Conservation (phyloP, 2,329 filamentous ascomycete genomes). For the Thelonectria blattea region DNA sequence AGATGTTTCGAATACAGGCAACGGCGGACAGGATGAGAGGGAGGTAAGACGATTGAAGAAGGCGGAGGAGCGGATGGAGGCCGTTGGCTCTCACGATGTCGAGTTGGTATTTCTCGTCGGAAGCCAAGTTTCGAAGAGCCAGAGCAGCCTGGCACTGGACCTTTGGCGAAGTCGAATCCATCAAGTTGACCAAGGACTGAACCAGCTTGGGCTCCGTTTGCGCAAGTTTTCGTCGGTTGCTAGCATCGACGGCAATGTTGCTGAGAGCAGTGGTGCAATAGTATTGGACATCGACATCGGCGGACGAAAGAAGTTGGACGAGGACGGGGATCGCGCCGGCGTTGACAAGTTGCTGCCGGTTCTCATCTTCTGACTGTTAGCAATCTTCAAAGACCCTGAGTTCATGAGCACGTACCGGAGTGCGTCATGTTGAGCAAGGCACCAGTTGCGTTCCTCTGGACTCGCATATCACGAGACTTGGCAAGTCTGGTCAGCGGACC, state of each 20-base stretch:
- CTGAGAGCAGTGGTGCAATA: conserved; percentile 98
- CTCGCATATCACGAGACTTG: conserved; percentile 98
- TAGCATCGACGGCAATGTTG: conserved; percentile 95
- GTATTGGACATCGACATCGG: conserved; percentile 97
- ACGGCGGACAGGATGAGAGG: conserved; percentile 96
- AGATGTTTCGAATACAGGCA: conserved; percentile 98
- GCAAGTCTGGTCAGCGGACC: conserved; percentile 89
- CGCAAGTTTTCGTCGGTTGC: conserved; percentile 88
- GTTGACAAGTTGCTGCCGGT: conserved; percentile 95
- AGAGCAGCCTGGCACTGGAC: conserved; percentile 97
- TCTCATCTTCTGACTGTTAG: conserved; percentile 73
- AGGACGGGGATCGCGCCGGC: conserved; percentile 97
- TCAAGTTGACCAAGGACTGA: conserved; percentile 90
- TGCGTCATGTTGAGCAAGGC: conserved; percentile 99
- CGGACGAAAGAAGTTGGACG: conserved; percentile 89
- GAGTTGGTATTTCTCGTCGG: conserved; percentile 97
- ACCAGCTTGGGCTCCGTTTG: conserved; percentile 91
- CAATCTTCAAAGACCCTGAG: neutral
- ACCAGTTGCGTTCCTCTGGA: conserved; percentile 96
- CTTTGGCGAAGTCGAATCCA: conserved; percentile 97
- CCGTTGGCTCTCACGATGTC: conserved; percentile 94
- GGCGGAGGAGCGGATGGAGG: conserved; percentile 81
- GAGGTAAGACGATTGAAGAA: conserved; percentile 93
- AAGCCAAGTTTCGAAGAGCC: conserved; percentile 91
- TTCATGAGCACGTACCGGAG: conserved; percentile 69